These are phyloP conservation scores for Fusarium heterosporum DNA, from an alignment of 2,329 filamentous ascomycete genomes.

Conservation along the genomic window DNA sequence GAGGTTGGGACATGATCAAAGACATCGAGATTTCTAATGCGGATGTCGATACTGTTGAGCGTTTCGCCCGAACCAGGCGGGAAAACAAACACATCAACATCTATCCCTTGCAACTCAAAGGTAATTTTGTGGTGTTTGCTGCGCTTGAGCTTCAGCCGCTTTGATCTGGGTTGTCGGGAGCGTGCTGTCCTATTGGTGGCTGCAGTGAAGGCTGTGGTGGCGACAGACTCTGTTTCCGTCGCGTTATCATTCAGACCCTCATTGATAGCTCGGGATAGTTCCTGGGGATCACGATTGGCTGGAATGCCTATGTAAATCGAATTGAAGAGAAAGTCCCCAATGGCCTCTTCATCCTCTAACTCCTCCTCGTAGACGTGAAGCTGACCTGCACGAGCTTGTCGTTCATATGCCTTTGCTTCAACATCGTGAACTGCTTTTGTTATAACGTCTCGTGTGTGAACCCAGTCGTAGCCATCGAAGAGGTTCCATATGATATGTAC, in stretches of 20 bases:
- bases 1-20: constrained; percentile 95
- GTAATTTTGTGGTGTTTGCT: constrained; percentile 96
- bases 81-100: constrained; percentile 84
- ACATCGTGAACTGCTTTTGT: constrained; percentile 89
- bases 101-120: constrained; percentile 88
- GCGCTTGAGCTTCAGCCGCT: constrained; percentile 78
- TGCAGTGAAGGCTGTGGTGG: constrained; percentile 76
- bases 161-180: constrained; percentile 60
- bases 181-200: constrained; percentile 64
- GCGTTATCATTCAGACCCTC: constrained; percentile 85
- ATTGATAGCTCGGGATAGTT: constrained; percentile 87
- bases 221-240: constrained; percentile 91
- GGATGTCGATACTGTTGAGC: constrained; percentile 86
- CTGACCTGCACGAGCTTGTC: constrained; percentile 69
- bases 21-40: constrained; percentile 85
- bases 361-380: constrained; percentile 73
- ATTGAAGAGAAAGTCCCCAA: constrained; percentile 97
- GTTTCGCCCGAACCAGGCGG: constrained; percentile 82
- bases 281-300: constrained; percentile 83
- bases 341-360: constrained; percentile 83
- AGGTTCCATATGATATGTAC: constrained; percentile 97
- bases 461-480: constrained; percentile 98
- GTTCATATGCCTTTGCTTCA: constrained; percentile 83
- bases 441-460: constrained; percentile 85
- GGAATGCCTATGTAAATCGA: constrained; percentile 98